These are phyloP conservation scores for Colletotrichum navitas DNA, from an alignment of 2,329 filamentous ascomycete species.

Conservation along the genomic window DNA sequence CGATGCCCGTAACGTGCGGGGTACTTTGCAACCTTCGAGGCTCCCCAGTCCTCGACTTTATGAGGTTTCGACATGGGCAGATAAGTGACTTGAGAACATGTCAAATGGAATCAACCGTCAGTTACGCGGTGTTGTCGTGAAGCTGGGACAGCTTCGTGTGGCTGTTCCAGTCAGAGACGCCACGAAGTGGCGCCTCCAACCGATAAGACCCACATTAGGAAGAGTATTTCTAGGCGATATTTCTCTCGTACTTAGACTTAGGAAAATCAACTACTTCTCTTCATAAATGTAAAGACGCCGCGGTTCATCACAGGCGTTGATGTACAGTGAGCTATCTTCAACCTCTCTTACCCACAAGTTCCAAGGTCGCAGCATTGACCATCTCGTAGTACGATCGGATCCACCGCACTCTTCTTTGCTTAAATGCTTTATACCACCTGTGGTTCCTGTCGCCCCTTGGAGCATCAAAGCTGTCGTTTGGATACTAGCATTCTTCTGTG, in stretches of 20 bases:
- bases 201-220: too few species aligned
- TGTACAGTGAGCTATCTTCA: background rate
- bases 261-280: too few species aligned
- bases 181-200: too few species aligned
- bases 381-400: constrained; percentile 7
- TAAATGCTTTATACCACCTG: background rate
- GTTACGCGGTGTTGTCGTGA: background rate
- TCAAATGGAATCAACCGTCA: background rate
- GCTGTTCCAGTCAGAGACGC: too few species aligned
- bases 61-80: background rate
- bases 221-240: too few species aligned
- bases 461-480: constrained; percentile 54
- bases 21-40: background rate
- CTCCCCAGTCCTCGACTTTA: background rate
- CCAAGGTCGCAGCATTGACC: constrained; percentile 18
- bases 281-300: too few species aligned
- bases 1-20: background rate
- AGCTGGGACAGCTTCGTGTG: too few species aligned
- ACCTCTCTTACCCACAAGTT: constrained; percentile 17
- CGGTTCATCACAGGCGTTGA: too few species aligned
- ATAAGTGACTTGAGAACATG: background rate
- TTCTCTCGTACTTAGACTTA: too few species aligned
- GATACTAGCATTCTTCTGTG: constrained; percentile 56
- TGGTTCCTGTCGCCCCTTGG: background rate
- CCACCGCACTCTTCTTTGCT: constrained; percentile 4